Evolutionary conservation across 2,329 filamentous ascomycete species (phyloP), one percentile per base, ranked within the genome.

Genomic region (Juglanconis oblonga): DNA sequence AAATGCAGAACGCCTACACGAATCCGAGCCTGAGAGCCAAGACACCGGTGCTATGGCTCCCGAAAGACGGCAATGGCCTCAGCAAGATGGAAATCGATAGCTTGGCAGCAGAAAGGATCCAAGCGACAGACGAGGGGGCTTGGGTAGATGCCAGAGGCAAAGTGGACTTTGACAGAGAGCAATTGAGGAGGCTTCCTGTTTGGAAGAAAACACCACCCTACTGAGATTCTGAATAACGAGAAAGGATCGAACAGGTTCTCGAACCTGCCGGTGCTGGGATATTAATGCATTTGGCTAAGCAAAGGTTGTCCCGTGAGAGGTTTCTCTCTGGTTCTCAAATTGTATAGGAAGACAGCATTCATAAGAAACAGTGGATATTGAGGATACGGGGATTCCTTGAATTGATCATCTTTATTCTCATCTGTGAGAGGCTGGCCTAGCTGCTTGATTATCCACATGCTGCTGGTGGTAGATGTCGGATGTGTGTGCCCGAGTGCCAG

Each of bases 21-120:
- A 63, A 63, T 10, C 61, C 61, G n/a, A 63, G 61, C 35, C 51
- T 63, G 24, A 55, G 36, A 29, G 57, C 58, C 11, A 57, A 51
- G n/a, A 40, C 54, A 14, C 61, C 58, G 5, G 10, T 63, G n/a
- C 33, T 63, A 17, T 63, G 61, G 61, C 31, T 63, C 11, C 61
- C 61, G 7, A 51, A 50, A 35, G 61, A 63, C 32, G 32, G 42
- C 14, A 55, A 61, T 36, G 61, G 61, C 5, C 48, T 63, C 14
- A 63, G 61, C 55, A 63, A 58, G 47, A 51, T 57, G 35, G 61
- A 63, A 35, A 48, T 55, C 7, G 58, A 58, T 11, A 48, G 36
- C 7, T 40, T 63, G 17, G 36, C 45, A 8, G 31, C 33, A 10
- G 61, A 61, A 13, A 33, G 36, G 10, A 31, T 63, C 9, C 45